Conservation (phyloP, 2,329 filamentous ascomycete species). For the Trichophyton schoenleinii region DNA sequence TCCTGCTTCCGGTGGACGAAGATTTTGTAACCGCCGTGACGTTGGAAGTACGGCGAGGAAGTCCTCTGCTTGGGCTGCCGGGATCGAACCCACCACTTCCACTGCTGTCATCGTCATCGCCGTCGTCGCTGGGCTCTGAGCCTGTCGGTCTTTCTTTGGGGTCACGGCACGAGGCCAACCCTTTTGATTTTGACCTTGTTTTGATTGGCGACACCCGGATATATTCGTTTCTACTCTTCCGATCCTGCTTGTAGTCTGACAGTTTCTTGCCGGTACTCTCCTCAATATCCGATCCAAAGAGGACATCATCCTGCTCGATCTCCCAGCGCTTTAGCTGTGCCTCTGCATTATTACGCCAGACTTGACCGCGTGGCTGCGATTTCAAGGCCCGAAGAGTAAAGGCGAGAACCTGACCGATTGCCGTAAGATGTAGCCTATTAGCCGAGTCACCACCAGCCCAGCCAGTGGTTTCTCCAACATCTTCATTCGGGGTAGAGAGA, state of each 20-base stretch:
- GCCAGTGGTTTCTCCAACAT: conserved; percentile 19
- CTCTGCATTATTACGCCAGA: conserved; percentile 14
- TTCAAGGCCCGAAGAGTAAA: conserved; percentile 21
- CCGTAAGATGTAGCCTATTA: conserved; percentile 19
- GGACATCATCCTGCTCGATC: conserved; percentile 16
- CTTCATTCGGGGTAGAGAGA: conserved; percentile 21
- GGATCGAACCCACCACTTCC: conserved; percentile 7
- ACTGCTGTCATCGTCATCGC: neutral
- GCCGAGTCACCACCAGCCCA: conserved; percentile 9
- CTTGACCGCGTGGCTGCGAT: conserved; percentile 10
- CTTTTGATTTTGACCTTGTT: conserved; percentile 3
- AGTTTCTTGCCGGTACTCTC: neutral
- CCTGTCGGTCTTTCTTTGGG: neutral
- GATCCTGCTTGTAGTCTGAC: neutral
- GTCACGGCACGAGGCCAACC: neutral
- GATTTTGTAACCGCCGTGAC: conserved; percentile 7
- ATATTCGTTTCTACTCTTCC: neutral
- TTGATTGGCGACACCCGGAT: conserved; percentile 2
- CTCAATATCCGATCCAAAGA: neutral
- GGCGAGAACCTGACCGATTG: conserved; percentile 21
- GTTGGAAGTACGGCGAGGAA: conserved; percentile 3
- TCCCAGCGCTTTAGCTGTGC: conserved; percentile 16
- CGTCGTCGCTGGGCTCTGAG: neutral
- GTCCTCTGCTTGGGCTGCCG: conserved; percentile 9
- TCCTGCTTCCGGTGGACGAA: neutral